phyloP scores from a whole-genome alignment of 2,329 filamentous ascomycete genomes.

The Phoma herbarum region DNA sequence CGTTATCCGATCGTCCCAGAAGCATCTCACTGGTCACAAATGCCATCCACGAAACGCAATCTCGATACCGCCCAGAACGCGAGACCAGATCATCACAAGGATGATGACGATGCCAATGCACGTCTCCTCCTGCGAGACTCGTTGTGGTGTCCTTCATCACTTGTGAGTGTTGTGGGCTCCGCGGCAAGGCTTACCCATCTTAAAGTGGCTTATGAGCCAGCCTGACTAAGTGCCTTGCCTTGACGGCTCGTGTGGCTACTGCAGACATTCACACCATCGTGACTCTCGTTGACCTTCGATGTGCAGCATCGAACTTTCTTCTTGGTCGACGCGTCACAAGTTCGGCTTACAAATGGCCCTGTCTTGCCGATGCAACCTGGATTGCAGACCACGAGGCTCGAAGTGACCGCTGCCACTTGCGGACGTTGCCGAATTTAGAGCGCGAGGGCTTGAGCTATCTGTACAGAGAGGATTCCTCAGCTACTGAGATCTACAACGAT shows the following conservation, averaged over 20 bases:
- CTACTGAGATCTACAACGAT: too few relatives aligned
- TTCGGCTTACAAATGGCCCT: not conserved
- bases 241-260: not conserved
- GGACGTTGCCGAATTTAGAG: too few relatives aligned
- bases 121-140: not conserved
- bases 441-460: too few relatives aligned
- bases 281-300: not conserved
- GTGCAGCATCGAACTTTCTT: not conserved
- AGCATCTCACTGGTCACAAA: not conserved
- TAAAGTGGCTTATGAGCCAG: not conserved
- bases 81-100: not conserved
- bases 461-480: too few relatives aligned
- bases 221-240: not conserved
- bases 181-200: not conserved
- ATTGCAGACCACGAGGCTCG: not conserved
- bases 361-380: not conserved
- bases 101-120: slow-evolving; percentile 18
- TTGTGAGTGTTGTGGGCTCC: not conserved
- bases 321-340: not conserved
- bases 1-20: not conserved
- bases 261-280: not conserved
- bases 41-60: not conserved
- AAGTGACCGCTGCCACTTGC: too few relatives aligned
- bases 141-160: slow-evolving; percentile 1
- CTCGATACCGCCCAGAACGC: not conserved